Conservation (phyloP, 257 asterid genomes). For the Phtheirospermum japonicum region DNA sequence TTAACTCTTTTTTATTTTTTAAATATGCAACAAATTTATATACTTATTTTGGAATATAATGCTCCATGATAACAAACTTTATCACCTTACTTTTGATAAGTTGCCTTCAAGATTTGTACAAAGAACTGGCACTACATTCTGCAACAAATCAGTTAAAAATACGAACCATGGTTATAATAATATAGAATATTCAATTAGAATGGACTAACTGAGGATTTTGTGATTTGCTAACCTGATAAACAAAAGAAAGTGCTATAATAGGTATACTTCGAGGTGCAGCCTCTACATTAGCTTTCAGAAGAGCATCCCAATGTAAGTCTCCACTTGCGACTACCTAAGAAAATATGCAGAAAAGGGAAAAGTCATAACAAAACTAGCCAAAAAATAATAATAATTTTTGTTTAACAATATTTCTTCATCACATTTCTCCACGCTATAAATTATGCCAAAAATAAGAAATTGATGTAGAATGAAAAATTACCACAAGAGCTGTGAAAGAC, state of each 20-base stretch:
- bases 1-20: not conserved
- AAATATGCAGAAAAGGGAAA: not conserved
- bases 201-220: too few species aligned
- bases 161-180: not conserved
- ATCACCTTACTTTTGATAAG: constrained; percentile 86
- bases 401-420: not conserved
- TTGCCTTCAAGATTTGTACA: constrained; percentile 95
- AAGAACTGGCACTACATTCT: constrained; percentile 95
- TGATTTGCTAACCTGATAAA: constrained; percentile 65
- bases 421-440: not conserved
- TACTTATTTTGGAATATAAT: constrained; percentile 13
- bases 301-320: constrained; percentile 87
- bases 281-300: constrained; percentile 71
- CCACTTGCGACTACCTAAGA: constrained; percentile 73
- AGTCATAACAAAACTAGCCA: not conserved
- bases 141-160: constrained; percentile 29
- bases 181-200: not conserved
- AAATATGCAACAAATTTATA: not conserved
- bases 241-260: constrained; percentile 89
- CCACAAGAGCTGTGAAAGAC: constrained; percentile 84
- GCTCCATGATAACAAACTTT: constrained; percentile 18
- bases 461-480: constrained; percentile 40
- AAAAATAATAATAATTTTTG: constrained; percentile 1
- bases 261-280: constrained; percentile 91
- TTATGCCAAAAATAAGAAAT: not conserved